Base-by-base conservation (phyloP, 768 basidiomycete species). In the Roridomyces roridus region DNA sequence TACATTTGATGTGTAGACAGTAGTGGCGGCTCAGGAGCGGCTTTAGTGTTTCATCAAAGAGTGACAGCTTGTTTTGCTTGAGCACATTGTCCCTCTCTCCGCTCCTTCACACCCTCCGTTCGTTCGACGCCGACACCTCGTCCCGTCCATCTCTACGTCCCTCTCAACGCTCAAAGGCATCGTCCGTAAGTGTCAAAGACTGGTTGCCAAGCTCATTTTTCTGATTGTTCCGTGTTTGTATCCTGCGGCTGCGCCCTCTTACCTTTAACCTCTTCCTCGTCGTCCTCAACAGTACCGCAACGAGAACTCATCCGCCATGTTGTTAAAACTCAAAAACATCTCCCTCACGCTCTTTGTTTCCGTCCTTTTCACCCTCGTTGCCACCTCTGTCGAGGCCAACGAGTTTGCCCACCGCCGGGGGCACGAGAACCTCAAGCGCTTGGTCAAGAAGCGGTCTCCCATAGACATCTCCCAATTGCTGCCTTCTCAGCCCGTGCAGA, bases 361-460 rank as follows among this genome's bases (percentile, higher is more conserved):
- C 70, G 62, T 85, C 66, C 77, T 83, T 61, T 67, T 91, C 68
- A 71, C 82, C 70, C 70, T 88, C 69, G 74, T 79, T 54, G 66
- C 84, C 65, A 68, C 79, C 62, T 70, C 78, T 59, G 74, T 79
- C 41, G 75, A 82, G 53, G 82, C 83, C 67, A 73, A 80, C 52
- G 68, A 76, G 56, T 72, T 75, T 59, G 73, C 71, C 26, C 59
- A 62, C 31, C 85, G 77, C 46, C 84, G 84, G 62, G 82, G 82
- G 71, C 86, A 89, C 72, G 76, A 65, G 46, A 75, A 75, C 65
- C 72, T 85, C 65, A 83, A 85, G 66, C 87, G 90, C 65, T 72
- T 92, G 69, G 68, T 92, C 63, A 89, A 80, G 75, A 91, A 88
- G 69, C 87, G 90, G 34, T 68, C 75, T 5, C 76, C 81, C 6